A percentile compares a stretch with the other conserved stretches of the same genome.
Evolutionary conservation across 2,329 filamentous ascomycete genomes (phyloP).

Genomic region (Sporothrix curviconia): DNA sequence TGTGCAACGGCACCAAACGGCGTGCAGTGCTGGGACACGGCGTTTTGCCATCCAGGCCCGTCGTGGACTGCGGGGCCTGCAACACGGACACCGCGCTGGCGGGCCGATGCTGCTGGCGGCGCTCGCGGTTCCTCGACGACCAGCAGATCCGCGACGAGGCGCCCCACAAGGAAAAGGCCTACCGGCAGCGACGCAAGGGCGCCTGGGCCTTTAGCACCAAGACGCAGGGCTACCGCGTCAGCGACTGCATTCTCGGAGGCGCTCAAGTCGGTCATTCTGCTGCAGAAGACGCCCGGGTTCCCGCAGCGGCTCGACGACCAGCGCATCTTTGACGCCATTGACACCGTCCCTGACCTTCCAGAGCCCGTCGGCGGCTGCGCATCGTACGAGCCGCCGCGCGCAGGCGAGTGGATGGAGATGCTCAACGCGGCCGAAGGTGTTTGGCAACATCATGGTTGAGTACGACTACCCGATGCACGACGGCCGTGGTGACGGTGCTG

Average conservation of each 20-base stretch:
- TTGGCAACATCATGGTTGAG: constrained; percentile 95
- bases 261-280: constrained; percentile 71
- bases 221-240: constrained; percentile 89
- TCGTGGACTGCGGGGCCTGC: constrained; percentile 72
- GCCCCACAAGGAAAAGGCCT: constrained; percentile 68
- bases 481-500: constrained; percentile 82
- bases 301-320: constrained; percentile 67
- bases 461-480: constrained; percentile 97
- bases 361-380: constrained; percentile 76
- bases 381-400: constrained; percentile 81
- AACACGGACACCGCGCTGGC: constrained; percentile 69
- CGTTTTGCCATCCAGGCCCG: constrained; percentile 80
- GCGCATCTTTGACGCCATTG: constrained; percentile 79
- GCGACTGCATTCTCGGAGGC: constrained; percentile 91
- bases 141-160: constrained; percentile 88
- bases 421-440: constrained; percentile 95
- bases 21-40: constrained; percentile 96
- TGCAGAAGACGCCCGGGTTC: constrained; percentile 73
- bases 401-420: constrained; percentile 69
- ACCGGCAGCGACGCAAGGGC: constrained; percentile 84
- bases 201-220: constrained; percentile 95
- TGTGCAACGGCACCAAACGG: constrained; percentile 95
- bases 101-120: constrained; percentile 77
- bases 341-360: constrained; percentile 89
- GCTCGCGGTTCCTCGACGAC: constrained; percentile 75